These are phyloP conservation scores for Fraxinus platypoda DNA, from an alignment of 305 asterid species.

Conservation along the genomic window DNA sequence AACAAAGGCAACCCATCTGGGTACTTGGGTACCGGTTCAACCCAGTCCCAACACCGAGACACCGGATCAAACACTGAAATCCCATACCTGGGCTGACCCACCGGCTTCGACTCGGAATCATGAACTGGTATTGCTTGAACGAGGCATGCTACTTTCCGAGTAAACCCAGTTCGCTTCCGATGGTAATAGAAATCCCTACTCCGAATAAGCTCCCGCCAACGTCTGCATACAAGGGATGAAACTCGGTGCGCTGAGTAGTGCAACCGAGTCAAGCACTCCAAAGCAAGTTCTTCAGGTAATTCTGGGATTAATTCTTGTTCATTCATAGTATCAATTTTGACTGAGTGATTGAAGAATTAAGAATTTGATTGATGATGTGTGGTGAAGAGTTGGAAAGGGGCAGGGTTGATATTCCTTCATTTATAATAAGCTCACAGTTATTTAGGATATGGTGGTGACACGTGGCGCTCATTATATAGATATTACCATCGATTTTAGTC, in stretches of 20 bases:
- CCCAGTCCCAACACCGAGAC: slow-evolving; percentile 49
- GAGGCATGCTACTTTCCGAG: slow-evolving; percentile 59
- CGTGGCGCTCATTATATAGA: slow-evolving; percentile 18
- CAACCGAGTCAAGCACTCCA: slow-evolving; percentile 71
- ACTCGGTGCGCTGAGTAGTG: slow-evolving; percentile 67
- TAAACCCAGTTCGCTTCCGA: slow-evolving; percentile 48
- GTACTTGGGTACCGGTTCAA: slow-evolving; percentile 64
- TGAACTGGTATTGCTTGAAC: slow-evolving; percentile 57
- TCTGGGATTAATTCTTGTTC: slow-evolving; percentile 54
- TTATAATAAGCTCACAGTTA: not conserved
- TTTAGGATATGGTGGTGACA: slow-evolving; percentile 1
- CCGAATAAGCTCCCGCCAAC: slow-evolving; percentile 58
- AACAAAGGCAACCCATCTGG: slow-evolving; percentile 75
- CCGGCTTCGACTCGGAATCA: slow-evolving; percentile 43
- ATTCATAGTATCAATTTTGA: slow-evolving; percentile 7
- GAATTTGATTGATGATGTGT: not conserved
- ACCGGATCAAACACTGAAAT: slow-evolving; percentile 61
- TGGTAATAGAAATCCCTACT: slow-evolving; percentile 71
- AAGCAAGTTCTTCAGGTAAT: slow-evolving; percentile 84
- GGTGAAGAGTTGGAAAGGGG: not conserved
- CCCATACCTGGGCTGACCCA: slow-evolving; percentile 61
- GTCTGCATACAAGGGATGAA: slow-evolving; percentile 57
- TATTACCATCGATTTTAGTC: not conserved
- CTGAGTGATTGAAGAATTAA: not conserved
- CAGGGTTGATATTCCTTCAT: not conserved